Conservation (phyloP, 306 rosid species). For the Citrullus mucosospermus region DNA sequence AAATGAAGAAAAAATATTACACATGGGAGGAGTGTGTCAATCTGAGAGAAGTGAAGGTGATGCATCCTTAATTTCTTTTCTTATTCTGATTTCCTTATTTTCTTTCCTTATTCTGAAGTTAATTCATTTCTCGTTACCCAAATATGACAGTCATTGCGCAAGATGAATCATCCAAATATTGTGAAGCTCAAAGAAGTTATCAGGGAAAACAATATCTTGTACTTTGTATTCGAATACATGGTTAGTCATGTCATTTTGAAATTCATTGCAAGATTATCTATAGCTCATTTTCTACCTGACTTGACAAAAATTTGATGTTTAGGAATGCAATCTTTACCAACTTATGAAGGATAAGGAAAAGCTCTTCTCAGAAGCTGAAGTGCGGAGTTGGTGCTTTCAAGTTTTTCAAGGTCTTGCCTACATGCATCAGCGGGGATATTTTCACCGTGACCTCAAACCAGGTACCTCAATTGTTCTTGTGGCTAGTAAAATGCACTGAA, state of each 20-base stretch:
- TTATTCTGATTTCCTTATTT: background rate
- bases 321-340: constrained; percentile 93
- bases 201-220: constrained; percentile 73
- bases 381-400: constrained; percentile 94
- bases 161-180: constrained; percentile 85
- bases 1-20: constrained; percentile 92
- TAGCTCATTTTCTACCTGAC: background rate
- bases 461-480: constrained; percentile 29
- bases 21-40: constrained; percentile 96
- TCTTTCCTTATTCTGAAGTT: background rate
- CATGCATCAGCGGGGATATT: constrained; percentile 98
- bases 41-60: constrained; percentile 94
- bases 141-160: constrained; percentile 55
- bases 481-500: background rate
- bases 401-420: constrained; percentile 96
- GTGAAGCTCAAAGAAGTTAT: constrained; percentile 96
- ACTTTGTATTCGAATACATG: constrained; percentile 93
- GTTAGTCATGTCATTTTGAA: constrained; percentile 26
- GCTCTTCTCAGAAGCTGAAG: constrained; percentile 68
- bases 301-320: background rate
- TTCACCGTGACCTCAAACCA: constrained; percentile 97
- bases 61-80: background rate
- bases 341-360: constrained; percentile 82
- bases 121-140: background rate
- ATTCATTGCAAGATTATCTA: background rate